These are phyloP conservation scores for Fusarium tanahbumbuense DNA, from an alignment of 2,329 filamentous ascomycete genomes.

Conservation along the genomic window DNA sequence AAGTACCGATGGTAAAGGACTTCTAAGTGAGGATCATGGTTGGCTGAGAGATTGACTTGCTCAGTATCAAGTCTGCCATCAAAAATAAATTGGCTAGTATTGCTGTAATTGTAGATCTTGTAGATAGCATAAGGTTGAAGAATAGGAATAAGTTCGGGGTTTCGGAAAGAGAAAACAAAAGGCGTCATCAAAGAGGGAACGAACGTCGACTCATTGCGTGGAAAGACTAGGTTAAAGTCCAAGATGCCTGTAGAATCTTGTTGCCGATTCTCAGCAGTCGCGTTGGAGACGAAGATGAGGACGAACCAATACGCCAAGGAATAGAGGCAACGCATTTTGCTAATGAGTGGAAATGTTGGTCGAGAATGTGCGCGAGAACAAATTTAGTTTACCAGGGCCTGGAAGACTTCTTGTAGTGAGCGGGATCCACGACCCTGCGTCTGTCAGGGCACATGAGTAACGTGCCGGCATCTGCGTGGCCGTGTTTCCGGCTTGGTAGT, in stretches of 20 bases:
- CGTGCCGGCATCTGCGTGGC: background rate
- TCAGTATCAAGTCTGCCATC: too few species aligned
- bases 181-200: background rate
- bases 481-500: slow-evolving; percentile 7
- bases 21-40: background rate
- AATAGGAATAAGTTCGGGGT: background rate
- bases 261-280: background rate
- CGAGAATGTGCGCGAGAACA: background rate
- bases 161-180: slow-evolving; percentile 11
- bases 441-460: background rate
- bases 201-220: slow-evolving; percentile 10
- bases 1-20: background rate
- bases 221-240: slow-evolving; percentile 6
- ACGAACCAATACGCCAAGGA: slow-evolving; percentile 12
- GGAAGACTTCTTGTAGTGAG: background rate
- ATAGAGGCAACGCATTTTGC: background rate
- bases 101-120: background rate
- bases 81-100: background rate
- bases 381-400: background rate
- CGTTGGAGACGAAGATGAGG: background rate
- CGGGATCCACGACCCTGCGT: background rate
- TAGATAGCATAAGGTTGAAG: background rate
- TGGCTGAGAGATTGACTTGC: background rate
- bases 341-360: background rate
- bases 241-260: background rate